phyloP scores from a whole-genome alignment of 2,329 filamentous ascomycete species.

The Ascochyta koolunga region DNA sequence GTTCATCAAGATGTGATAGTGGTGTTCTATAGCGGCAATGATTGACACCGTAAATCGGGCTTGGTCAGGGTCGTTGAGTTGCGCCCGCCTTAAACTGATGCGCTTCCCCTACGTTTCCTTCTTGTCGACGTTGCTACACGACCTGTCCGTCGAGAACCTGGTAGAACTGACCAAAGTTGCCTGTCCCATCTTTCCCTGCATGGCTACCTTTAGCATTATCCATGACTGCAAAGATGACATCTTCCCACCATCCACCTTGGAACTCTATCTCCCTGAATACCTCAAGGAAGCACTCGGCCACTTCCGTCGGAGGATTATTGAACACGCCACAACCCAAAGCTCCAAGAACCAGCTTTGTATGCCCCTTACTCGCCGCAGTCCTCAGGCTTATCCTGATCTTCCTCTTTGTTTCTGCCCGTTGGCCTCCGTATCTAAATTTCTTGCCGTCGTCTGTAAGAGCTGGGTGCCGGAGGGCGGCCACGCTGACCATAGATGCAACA shows the following conservation, averaged over 20 bases:
- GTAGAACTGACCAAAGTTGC: conserved; percentile 59
- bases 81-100: not conserved
- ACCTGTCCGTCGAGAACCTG: conserved; percentile 33
- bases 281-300: conserved; percentile 67
- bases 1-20: not conserved
- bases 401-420: conserved; percentile 62
- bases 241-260: conserved; percentile 67
- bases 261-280: conserved; percentile 68
- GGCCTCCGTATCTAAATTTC: conserved; percentile 34
- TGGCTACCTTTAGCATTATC: conserved; percentile 42
- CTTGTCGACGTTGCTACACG: conserved; percentile 14
- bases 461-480: conserved; percentile 62
- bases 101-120: not conserved
- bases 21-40: not conserved
- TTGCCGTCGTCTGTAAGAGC: conserved; percentile 20
- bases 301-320: conserved; percentile 64
- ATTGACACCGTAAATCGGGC: not conserved
- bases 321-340: conserved; percentile 74
- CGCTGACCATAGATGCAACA: conserved; percentile 64
- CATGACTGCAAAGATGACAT: conserved; percentile 68
- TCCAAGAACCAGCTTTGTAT: conserved; percentile 68
- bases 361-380: conserved; percentile 62
- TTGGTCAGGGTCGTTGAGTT: not conserved
- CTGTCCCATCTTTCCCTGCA: conserved; percentile 46
- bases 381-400: conserved; percentile 69